Evolutionary conservation across 257 asterid genomes (phyloP), one percentile per base, ranked within the genome.

Genomic region (Solanum corneliomulleri): DNA sequence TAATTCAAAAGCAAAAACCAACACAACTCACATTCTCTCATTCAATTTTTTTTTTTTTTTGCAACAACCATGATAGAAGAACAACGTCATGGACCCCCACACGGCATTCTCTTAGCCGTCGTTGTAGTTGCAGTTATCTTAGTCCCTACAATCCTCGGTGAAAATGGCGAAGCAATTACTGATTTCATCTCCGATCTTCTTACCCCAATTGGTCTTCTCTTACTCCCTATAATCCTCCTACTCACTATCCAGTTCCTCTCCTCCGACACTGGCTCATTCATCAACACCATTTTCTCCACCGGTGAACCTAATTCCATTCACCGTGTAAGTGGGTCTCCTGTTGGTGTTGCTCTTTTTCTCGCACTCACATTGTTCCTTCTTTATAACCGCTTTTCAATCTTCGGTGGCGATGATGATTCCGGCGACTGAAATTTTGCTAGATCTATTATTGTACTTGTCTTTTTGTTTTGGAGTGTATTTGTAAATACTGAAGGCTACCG

Each of bases 291-390:
- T 1, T 93, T 94, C 90, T 93, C 97, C 87, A 44, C 93, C 85
- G 96, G 98, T 21, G 95, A 94, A 72, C 98, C 98, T 0, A 90
- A 94, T 82, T 83, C 98, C 86, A 92, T 96, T 88, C 98, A 95
- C 93, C 93, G 98, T 56, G 92, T 85, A 89, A 91, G 95, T 89
- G 98, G 99, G 21, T 96, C 99, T 2, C 98, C 98, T 7, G 90
- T 95, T 91, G 99, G 98, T 27, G 98, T 97, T 84, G 97, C 94
- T 4, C 89, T 94, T 16, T 37, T 96, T 10, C 95, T 96, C 80
- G 13, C 92, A 52, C 95, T 96, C 90, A 93, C 93, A 3, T 75
- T 96, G 33, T 62, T 96, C 37, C 97, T 96, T 3, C 97, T 96
- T 83, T 92, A 91, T 92, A 88, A 89, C 88, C 92, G 93, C 39